A percentile compares a stretch with the other conserved stretches of the same genome.
These are phyloP conservation scores for Globisporangium canariense DNA, from an alignment of 352 stramenopile genomes.

Conservation along the genomic window DNA sequence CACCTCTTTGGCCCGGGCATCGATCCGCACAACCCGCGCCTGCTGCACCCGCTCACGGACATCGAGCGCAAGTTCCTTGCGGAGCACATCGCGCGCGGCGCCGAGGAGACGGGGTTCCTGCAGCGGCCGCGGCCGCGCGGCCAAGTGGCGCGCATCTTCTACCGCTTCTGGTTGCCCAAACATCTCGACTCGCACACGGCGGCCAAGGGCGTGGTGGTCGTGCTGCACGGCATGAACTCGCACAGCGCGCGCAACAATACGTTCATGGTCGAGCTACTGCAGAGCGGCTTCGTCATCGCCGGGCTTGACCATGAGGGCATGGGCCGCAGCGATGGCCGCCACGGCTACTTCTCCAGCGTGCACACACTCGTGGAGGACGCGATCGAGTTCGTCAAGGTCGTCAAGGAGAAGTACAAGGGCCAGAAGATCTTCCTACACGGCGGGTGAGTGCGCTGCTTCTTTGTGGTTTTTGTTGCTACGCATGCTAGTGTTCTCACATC, in stretches of 20 bases:
- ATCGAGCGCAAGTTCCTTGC: conserved; percentile 55
- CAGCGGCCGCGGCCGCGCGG: conserved; percentile 33
- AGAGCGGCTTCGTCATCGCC: conserved; percentile 60
- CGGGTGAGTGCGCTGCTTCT: conserved; percentile 30
- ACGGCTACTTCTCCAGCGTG: conserved; percentile 73
- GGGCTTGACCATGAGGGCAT: conserved; percentile 73
- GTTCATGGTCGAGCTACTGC: conserved; percentile 69
- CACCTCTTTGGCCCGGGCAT: conserved; percentile 56
- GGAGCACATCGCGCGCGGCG: conserved; percentile 36
- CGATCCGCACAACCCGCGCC: conserved; percentile 42
- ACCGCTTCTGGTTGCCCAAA: conserved; percentile 64
- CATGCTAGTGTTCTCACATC: no score
- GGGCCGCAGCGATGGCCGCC: conserved; percentile 67
- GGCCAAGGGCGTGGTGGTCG: conserved; percentile 55
- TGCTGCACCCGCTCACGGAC: conserved; percentile 30
- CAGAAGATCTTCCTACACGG: conserved; percentile 73
- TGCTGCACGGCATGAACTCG: conserved; percentile 75
- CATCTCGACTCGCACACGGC: conserved; percentile 26
- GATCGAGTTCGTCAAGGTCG: conserved; percentile 53
- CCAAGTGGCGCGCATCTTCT: conserved; percentile 55
- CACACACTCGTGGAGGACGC: conserved; percentile 60
- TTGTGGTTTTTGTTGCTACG: no score
- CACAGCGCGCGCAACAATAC: conserved; percentile 76
- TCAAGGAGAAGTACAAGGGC: conserved; percentile 55
- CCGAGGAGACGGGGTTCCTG: conserved; percentile 52